These are phyloP conservation scores for Hypoxylon crocopeplum DNA, from an alignment of 495 filamentous ascomycete species.

Conservation along the genomic window DNA sequence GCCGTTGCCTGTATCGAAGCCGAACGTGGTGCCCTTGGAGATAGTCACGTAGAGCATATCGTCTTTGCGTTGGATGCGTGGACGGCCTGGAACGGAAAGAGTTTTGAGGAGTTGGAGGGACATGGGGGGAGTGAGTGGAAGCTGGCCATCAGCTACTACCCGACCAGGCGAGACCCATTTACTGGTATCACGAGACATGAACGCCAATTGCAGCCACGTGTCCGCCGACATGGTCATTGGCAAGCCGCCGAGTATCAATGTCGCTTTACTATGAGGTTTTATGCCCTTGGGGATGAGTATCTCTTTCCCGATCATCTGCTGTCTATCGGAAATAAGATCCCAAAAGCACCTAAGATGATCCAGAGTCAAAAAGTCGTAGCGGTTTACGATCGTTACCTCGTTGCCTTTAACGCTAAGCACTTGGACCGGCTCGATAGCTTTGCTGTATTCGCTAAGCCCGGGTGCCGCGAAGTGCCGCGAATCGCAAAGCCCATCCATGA, in stretches of 20 bases:
- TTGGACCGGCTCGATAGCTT: conserved; percentile 68
- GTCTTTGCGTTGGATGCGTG: conserved; percentile 25
- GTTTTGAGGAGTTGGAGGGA: conserved; percentile 38
- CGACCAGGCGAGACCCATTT: conserved; percentile 56
- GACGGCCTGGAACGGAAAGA: conserved; percentile 16
- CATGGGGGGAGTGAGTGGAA: conserved; percentile 44
- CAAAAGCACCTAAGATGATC: conserved; percentile 57
- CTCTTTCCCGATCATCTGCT: conserved; percentile 34
- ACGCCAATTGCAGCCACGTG: conserved; percentile 55
- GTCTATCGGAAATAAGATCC: conserved; percentile 50
- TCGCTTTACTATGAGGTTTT: conserved; percentile 45
- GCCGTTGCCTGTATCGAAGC: conserved; percentile 52
- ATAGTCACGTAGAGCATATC: conserved; percentile 41
- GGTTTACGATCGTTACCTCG: conserved; percentile 55
- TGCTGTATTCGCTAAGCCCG: conserved; percentile 68
- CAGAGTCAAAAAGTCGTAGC: conserved; percentile 61
- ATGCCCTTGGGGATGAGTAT: conserved; percentile 46
- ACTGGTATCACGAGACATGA: conserved; percentile 41
- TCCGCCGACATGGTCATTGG: conserved; percentile 31
- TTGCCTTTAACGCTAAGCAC: conserved; percentile 42
- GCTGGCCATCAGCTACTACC: conserved; percentile 59
- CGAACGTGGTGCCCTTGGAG: conserved; percentile 42
- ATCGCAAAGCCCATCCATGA: conserved; percentile 69
- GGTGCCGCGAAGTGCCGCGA: conserved; percentile 67
- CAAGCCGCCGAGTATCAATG: conserved; percentile 37